Evolutionary conservation across 1,284 basidiomycete genomes (phyloP).

Genomic region (Caloboletus firmus): DNA sequence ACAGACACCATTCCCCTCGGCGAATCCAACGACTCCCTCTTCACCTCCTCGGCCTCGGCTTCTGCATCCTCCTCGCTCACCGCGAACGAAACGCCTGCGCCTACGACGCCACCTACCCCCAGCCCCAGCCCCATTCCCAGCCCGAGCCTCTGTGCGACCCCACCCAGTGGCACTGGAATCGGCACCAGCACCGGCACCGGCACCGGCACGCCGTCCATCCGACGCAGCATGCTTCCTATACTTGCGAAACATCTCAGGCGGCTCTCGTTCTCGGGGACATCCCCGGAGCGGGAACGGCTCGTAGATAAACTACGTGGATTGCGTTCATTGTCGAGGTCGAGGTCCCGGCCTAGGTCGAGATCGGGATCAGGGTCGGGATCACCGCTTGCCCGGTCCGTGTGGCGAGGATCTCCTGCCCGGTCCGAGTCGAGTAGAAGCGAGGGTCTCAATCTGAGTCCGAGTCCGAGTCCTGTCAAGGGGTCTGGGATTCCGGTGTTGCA

Average conservation of each 20-base stretch:
- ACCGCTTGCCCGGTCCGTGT: constrained; percentile 2
- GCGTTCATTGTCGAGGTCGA: constrained; percentile 16
- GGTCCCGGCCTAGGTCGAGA: neutral
- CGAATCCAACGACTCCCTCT: constrained; percentile 34
- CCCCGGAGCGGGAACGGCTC: constrained; percentile 18
- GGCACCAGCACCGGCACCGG: neutral
- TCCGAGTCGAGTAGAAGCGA: constrained; percentile 22
- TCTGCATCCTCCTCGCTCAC: constrained; percentile 25
- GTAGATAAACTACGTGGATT: constrained; percentile 20
- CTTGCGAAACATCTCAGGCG: constrained; percentile 27
- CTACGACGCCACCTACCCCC: constrained; percentile 27
- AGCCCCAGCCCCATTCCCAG: constrained; percentile 1
- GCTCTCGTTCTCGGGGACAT: constrained; percentile 22
- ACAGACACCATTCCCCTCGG: constrained; percentile 12
- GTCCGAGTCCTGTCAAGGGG: constrained; percentile 25
- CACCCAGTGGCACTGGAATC: neutral
- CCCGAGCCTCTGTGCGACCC: neutral
- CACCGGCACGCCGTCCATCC: constrained; percentile 11
- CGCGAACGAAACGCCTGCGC: constrained; percentile 22
- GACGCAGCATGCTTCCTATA: constrained; percentile 33
- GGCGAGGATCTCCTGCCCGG: constrained; percentile 21
- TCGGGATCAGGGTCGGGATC: constrained; percentile 8
- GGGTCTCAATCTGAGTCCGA: neutral
- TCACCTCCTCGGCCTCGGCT: constrained; percentile 20
- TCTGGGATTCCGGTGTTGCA: constrained; percentile 34